Evolutionary conservation across 768 basidiomycete genomes (phyloP).

Genomic region (Tylopilus vinaceipallidus): DNA sequence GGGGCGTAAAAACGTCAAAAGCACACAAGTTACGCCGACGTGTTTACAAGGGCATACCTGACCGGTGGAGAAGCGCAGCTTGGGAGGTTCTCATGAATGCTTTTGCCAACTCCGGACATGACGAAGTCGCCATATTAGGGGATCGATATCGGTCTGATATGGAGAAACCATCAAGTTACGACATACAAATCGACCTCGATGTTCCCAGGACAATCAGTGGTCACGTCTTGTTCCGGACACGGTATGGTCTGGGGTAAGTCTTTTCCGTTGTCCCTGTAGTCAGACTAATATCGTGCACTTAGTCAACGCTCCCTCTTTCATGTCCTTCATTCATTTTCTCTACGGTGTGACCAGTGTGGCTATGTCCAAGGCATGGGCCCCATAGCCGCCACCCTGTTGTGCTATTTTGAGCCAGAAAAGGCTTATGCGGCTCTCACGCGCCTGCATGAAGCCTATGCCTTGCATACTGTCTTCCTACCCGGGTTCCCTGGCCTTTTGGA

Average conservation of each 20-base stretch:
- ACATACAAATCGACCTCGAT: conserved; percentile 97
- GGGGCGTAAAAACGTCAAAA: conserved; percentile 67
- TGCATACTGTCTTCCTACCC: conserved; percentile 87
- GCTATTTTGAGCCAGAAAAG: conserved; percentile 89
- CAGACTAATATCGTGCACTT: conserved; percentile 11
- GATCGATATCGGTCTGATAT: conserved; percentile 59
- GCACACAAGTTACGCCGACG: conserved; percentile 68
- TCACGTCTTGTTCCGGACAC: conserved; percentile 90
- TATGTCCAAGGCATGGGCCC: conserved; percentile 99
- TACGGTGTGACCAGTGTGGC: conserved; percentile 81
- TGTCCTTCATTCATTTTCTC: conserved; percentile 88
- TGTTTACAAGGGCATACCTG: conserved; percentile 94
- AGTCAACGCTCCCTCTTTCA: conserved; percentile 96
- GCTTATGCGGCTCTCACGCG: conserved; percentile 82
- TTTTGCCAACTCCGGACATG: conserved; percentile 44
- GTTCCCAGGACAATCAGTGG: conserved; percentile 95
- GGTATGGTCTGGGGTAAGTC: conserved; percentile 91
- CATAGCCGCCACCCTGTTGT: conserved; percentile 90
- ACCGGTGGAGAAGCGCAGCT: conserved; percentile 89
- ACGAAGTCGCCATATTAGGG: conserved; percentile 44
- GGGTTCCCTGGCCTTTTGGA: conserved; percentile 96
- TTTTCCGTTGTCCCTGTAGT: neutral
- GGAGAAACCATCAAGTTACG: conserved; percentile 82
- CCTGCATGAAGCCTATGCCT: conserved; percentile 83
- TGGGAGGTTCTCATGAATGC: conserved; percentile 82